These are phyloP conservation scores for Verticillium isaacii DNA, from an alignment of 2,329 filamentous ascomycete genomes.

Conservation along the genomic window DNA sequence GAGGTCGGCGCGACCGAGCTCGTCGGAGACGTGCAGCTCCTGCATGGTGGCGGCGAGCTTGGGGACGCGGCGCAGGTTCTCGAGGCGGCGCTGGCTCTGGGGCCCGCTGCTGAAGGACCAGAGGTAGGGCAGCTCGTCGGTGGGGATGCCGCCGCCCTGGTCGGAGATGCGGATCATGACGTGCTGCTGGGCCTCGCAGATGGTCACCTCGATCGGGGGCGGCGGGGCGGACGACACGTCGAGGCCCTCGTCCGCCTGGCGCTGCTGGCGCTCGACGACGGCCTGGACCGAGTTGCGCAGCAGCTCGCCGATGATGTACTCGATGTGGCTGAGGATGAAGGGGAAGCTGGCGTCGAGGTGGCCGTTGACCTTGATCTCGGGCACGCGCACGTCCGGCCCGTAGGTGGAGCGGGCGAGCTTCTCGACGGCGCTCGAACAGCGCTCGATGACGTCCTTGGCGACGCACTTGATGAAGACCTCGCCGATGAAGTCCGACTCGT, in stretches of 20 bases:
- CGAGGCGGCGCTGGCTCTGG: constrained; percentile 68
- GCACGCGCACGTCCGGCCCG: constrained; percentile 65
- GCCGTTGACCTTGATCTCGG: constrained; percentile 77
- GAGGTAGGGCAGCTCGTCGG: constrained; percentile 78
- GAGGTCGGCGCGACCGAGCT: constrained; percentile 33
- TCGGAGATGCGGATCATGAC: constrained; percentile 96
- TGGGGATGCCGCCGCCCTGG: constrained; percentile 85
- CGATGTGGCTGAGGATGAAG: constrained; percentile 91
- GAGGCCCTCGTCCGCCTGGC: constrained; percentile 18
- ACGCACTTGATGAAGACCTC: constrained; percentile 94
- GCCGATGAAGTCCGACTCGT: constrained; percentile 80
- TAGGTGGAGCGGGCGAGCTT: constrained; percentile 72
- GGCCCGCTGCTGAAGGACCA: constrained; percentile 98
- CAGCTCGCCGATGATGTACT: constrained; percentile 95
- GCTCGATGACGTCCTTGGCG: constrained; percentile 81
- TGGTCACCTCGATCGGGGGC: constrained; percentile 86
- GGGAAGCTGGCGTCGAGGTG: constrained; percentile 89
- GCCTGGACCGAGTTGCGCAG: constrained; percentile 93
- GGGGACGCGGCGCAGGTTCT: constrained; percentile 82
- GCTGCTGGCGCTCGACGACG: constrained; percentile 69
- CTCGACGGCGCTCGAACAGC: constrained; percentile 72
- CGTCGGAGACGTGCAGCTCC: constrained; percentile 59
- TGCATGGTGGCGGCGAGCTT: constrained; percentile 92
- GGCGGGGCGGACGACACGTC: constrained; percentile 37
- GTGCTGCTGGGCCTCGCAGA: constrained; percentile 91